Evolutionary conservation across 1,284 basidiomycete species (phyloP).

Genomic region (Leccinum angustisporum): DNA sequence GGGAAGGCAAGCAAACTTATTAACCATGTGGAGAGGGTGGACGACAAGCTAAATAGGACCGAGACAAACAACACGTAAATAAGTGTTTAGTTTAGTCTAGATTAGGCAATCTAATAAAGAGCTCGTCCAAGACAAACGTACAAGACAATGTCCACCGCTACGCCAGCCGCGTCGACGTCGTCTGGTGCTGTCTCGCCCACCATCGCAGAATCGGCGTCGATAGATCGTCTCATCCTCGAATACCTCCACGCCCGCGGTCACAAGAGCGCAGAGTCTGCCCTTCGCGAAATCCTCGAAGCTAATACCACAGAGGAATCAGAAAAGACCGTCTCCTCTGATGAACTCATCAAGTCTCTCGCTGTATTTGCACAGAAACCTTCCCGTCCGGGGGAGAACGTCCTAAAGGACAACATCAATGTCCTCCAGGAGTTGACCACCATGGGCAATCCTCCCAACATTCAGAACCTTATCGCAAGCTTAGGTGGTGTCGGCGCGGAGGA

Average conservation of each 20-base stretch:
- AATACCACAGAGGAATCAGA: slow-evolving; percentile 52
- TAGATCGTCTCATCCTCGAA: slow-evolving; percentile 73
- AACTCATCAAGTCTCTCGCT: slow-evolving; percentile 64
- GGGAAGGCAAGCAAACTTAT: neutral
- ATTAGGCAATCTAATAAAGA: neutral
- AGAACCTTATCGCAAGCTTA: slow-evolving; percentile 72
- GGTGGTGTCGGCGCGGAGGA: slow-evolving; percentile 80
- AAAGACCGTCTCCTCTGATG: slow-evolving; percentile 52
- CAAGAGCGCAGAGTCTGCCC: slow-evolving; percentile 70
- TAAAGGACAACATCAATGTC: slow-evolving; percentile 64
- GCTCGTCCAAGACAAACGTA: neutral
- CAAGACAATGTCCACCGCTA: slow-evolving; percentile 44
- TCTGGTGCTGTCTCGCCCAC: slow-evolving; percentile 35
- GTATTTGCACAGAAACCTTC: slow-evolving; percentile 66
- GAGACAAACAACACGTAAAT: slow-evolving; percentile 17
- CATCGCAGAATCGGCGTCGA: slow-evolving; percentile 36
- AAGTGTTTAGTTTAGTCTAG: neutral
- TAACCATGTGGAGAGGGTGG: slow-evolving; percentile 1
- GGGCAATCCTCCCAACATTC: slow-evolving; percentile 66
- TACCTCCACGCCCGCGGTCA: slow-evolving; percentile 86
- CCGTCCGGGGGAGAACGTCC: slow-evolving; percentile 61
- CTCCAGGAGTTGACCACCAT: slow-evolving; percentile 64
- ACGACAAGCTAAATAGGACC: neutral
- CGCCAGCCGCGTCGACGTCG: slow-evolving; percentile 39
- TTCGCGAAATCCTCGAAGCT: slow-evolving; percentile 63